Evolutionary conservation across 331 rosid genomes (phyloP), one percentile per base, ranked within the genome.

Genomic region (Arachis monticola): DNA sequence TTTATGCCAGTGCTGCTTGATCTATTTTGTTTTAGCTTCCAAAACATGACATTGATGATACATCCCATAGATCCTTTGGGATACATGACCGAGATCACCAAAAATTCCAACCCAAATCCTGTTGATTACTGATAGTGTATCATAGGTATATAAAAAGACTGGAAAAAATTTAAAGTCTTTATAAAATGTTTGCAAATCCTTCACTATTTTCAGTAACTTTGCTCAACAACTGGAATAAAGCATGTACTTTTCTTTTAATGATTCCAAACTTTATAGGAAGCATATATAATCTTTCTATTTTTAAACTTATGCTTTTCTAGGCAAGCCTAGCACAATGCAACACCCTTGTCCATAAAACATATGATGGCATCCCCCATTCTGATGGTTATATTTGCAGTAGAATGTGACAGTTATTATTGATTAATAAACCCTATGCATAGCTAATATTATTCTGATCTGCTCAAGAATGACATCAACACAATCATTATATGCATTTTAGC

Each of bases 211-310:
- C 17, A 45, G 76, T 30, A 68, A 53, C 61, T 51, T 11, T 45
- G 14, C 27, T 58, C 12, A 1, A 44, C 56, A 70, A 10, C 57
- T 57, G 3, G 17, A 8, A 1, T 44, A 14, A 50, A 35, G 63
- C 10, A 38, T 27, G 53, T 17, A 40, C 30, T 51, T 62, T 63
- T 52, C 64, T 74, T 17, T 51, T 40, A 17, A 53, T 52, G 13
- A 41, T 53, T 51, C 38, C 40, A 58, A 75, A 45, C 30, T 30
- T 8, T 57, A 17, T 0, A 17, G 55, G 61, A n/a, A 76, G 67
- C 67, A 48, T 35, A 67, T 14, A 42, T 67, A 75, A 75, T 44
- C 38, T n/a, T 45, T 10, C 35, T n/a, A 69, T 69, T 51, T n/a
- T 77, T 41, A 8, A 69, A 22, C 59, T 44, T 56, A 64, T 40